A percentile compares a stretch with the other conserved stretches of the same genome.
Conservation (phyloP, 2,329 filamentous ascomycete genomes). For the Incumbomyces lentus region DNA sequence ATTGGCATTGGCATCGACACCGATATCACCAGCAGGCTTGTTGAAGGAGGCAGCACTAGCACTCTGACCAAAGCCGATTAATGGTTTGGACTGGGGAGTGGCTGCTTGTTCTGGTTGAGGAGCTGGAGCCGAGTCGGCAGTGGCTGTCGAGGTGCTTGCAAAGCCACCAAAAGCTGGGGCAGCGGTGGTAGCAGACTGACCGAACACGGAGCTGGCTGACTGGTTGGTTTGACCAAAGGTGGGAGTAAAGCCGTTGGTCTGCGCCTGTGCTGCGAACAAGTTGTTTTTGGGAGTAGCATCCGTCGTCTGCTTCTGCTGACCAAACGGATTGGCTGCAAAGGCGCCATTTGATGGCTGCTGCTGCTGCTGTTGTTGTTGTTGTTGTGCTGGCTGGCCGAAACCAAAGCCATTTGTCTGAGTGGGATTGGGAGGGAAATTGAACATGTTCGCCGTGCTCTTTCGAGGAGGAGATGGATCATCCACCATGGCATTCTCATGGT, state of each 20-base stretch:
- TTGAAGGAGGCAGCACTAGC: too few species aligned
- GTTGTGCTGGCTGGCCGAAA: conserved; percentile 11
- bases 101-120: neutral
- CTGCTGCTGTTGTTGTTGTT: too few species aligned
- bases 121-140: neutral
- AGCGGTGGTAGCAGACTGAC: neutral
- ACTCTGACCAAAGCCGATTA: conserved; percentile 13
- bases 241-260: conserved; percentile 11
- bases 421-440: conserved; percentile 11
- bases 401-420: conserved; percentile 11
- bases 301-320: neutral
- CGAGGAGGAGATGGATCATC: conserved; percentile 15
- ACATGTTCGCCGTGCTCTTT: conserved; percentile 5
- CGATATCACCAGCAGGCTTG: too few species aligned
- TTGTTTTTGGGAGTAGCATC: neutral
- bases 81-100: conserved; percentile 8
- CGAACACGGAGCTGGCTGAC: neutral
- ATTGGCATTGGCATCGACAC: too few species aligned
- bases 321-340: conserved; percentile 5
- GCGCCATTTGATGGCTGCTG: conserved; percentile 10
- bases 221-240: neutral
- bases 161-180: neutral
- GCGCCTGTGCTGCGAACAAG: conserved; percentile 13
- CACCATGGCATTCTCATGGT: conserved; percentile 14
- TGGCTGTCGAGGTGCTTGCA: neutral